A percentile compares a stretch with the other conserved stretches of the same genome.
Conservation (phyloP, 192 early-diverging fungal species). For the Coemansia sp. region DNA sequence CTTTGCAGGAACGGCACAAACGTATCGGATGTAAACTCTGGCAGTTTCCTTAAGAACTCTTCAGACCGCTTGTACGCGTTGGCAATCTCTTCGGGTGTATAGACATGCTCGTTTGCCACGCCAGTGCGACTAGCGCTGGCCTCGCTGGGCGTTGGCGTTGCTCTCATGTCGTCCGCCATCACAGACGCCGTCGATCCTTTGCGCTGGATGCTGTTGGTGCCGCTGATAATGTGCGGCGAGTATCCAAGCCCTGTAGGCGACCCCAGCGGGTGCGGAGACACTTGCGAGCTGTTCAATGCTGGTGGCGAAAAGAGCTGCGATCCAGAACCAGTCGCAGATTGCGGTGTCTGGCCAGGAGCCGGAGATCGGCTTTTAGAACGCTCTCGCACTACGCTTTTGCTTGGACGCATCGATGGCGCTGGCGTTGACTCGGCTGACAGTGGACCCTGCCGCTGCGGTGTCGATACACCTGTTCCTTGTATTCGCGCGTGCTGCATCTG, state of each 20-base stretch:
- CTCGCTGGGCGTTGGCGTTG: constrained; percentile 46
- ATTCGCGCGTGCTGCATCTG: constrained; percentile 23
- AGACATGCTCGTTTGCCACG: constrained; percentile 10
- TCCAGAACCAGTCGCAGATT: background rate
- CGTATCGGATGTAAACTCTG: constrained; percentile 35
- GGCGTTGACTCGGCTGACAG: constrained; percentile 2
- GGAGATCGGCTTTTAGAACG: constrained; percentile 41
- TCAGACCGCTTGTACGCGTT: constrained; percentile 35
- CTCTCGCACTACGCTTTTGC: constrained; percentile 33
- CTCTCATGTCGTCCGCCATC: constrained; percentile 33
- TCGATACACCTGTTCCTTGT: constrained; percentile 9
- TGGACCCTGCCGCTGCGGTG: constrained; percentile 27
- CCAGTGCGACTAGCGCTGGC: constrained; percentile 11
- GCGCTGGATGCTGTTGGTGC: constrained; percentile 22
- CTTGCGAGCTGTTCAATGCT: constrained; percentile 18
- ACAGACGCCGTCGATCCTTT: constrained; percentile 35
- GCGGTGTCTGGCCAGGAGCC: constrained; percentile 18
- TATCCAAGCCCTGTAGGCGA: constrained; percentile 26
- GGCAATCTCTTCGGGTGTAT: constrained; percentile 45
- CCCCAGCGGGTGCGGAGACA: constrained; percentile 10
- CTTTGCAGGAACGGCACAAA: constrained; percentile 44
- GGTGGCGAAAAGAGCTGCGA: constrained; percentile 35
- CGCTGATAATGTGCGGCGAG: constrained; percentile 18
- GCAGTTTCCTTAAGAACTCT: constrained; percentile 43
- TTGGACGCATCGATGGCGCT: constrained; percentile 8